phyloP scores from a whole-genome alignment of 1,284 basidiomycete genomes.

The Ceratobasidium sp. region DNA sequence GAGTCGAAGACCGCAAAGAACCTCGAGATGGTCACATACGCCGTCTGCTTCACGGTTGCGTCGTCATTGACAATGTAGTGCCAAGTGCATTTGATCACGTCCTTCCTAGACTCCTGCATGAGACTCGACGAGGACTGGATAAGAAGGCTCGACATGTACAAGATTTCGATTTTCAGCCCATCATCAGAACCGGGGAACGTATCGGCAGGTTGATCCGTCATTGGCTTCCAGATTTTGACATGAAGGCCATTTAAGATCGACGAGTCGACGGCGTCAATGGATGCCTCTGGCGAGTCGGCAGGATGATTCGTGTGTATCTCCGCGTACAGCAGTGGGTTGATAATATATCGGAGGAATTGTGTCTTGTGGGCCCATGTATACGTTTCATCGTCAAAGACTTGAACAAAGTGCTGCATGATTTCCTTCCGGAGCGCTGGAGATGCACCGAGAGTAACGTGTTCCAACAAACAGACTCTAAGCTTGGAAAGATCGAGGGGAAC shows the following conservation, averaged over 20 bases:
- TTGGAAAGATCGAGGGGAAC: slow-evolving; percentile 84
- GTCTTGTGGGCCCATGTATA: slow-evolving; percentile 85
- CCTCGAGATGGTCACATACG: slow-evolving; percentile 91
- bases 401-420: slow-evolving; percentile 85
- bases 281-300: slow-evolving; percentile 54
- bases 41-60: slow-evolving; percentile 92
- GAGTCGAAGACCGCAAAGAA: slow-evolving; percentile 94
- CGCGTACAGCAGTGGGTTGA: slow-evolving; percentile 87
- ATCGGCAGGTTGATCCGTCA: slow-evolving; percentile 61
- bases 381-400: slow-evolving; percentile 78
- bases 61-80: slow-evolving; percentile 88
- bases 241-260: slow-evolving; percentile 78
- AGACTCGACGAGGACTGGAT: slow-evolving; percentile 85
- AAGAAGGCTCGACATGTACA: slow-evolving; percentile 90
- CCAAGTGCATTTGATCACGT: slow-evolving; percentile 97
- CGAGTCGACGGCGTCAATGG: slow-evolving; percentile 68
- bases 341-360: slow-evolving; percentile 84
- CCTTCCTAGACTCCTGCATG: slow-evolving; percentile 86
- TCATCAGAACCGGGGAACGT: slow-evolving; percentile 76
- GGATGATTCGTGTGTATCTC: slow-evolving; percentile 55
- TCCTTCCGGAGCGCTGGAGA: slow-evolving; percentile 77
- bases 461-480: slow-evolving; percentile 89
- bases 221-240: slow-evolving; percentile 81
- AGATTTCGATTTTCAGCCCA: slow-evolving; percentile 87
- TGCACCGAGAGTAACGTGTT: slow-evolving; percentile 74